These are phyloP conservation scores for Diospyros kaki DNA, from an alignment of 148 eudicot species.

Conservation along the genomic window DNA sequence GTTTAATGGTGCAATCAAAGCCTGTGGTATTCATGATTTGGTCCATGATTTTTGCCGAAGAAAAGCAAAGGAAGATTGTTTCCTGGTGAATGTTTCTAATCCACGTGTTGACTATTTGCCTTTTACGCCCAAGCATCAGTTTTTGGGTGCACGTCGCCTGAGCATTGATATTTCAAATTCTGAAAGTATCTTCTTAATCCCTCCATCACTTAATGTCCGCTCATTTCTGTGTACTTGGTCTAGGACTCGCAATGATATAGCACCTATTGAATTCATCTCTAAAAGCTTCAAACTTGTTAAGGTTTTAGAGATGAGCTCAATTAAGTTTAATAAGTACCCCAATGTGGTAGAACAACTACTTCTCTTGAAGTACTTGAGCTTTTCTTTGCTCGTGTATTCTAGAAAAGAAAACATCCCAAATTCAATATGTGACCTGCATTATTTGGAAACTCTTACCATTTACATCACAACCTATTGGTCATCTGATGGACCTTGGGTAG, in stretches of 20 bases:
- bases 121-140: not conserved
- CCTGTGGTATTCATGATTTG: constrained; percentile 22
- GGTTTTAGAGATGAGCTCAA: constrained; percentile 10
- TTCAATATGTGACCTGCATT: not conserved
- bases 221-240: constrained; percentile 6
- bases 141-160: not conserved
- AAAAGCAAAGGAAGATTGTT: constrained; percentile 4
- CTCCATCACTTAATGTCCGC: constrained; percentile 3
- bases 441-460: constrained; percentile 11
- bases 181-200: not conserved
- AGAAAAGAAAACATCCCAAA: not conserved
- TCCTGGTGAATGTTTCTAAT: not conserved
- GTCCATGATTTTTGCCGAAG: constrained; percentile 23
- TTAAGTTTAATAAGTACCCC: constrained; percentile 1
- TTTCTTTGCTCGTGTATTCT: not conserved
- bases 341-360: not conserved
- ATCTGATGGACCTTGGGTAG: not conserved
- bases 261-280: not conserved
- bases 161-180: not conserved
- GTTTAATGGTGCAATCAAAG: constrained; percentile 13
- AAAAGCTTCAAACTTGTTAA: not conserved
- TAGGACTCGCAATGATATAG: not conserved
- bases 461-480: too few relatives aligned
- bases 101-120: not conserved
- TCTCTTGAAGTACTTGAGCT: constrained; percentile 5